Base-by-base conservation (phyloP, 1,284 basidiomycete species). In the Fomitiporia mediterranea region DNA sequence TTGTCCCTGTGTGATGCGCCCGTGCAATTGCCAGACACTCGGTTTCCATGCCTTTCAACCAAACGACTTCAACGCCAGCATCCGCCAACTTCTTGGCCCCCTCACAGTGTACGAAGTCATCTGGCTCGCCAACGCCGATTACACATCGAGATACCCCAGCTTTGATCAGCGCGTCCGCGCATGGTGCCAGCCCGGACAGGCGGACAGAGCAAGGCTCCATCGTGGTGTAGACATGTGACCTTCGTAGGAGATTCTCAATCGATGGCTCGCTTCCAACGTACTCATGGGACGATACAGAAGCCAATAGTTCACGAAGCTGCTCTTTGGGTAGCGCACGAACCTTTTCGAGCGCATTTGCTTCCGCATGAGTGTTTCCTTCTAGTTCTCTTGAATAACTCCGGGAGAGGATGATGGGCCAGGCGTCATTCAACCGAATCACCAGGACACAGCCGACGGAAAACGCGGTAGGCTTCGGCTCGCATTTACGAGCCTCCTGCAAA, bases 401-500 rank as follows among this genome's bases (percentile, higher is more conserved):
- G 4, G 91, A 75, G 25, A 99, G 72, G 37, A 91, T 71, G 65
- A 80, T 63, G 47, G 80, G 70, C 55, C 67, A 23, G 59, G 68
- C 60, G 61, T 70, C 69, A 4, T 74, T 58, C 15, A 75, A 73
- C 44, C 71, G 68, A 57, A 77, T 68, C 34, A 88, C 84, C 47
- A 98, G 74, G 34, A 94, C 81, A 64, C 91, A 96, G 34, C 97
- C 96, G 19, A 99, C 97, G 66, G 91, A 97, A 70, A 98, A 99
- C 0, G 95, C 96, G 0, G 88, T 88, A 2, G 83, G 82, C 0
- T 80, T 78, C 0, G 91, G 86, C 6, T 70, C 71, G 62, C 89
- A 94, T 69, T 86, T 85, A 50, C 75, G 72, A 1, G 94, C 92
- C 68, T 93, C 85, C 3, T 65, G 69, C 27, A 96, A 74, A 0